Conservation (phyloP, 2,329 filamentous ascomycete species). For the Penicillium sp. region DNA sequence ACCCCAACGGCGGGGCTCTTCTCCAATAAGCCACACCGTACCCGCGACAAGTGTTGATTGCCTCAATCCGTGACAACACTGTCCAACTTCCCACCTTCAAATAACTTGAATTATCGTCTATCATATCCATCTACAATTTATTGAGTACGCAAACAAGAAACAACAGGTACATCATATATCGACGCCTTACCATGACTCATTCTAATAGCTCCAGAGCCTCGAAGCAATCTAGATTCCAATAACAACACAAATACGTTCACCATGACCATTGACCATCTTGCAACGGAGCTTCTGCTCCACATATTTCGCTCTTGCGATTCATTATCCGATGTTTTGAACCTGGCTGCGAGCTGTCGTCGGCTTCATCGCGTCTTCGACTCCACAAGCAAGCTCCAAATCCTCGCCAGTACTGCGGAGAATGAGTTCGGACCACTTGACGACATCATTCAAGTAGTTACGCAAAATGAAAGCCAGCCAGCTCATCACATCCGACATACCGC, state of each 20-base stretch:
- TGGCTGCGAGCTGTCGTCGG: slow-evolving; percentile 57
- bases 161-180: neutral
- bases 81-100: neutral
- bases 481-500: slow-evolving; percentile 56
- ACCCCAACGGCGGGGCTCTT: slow-evolving; percentile 36
- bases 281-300: slow-evolving; percentile 60
- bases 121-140: neutral
- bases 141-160: neutral
- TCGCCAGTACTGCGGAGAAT: slow-evolving; percentile 54
- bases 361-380: slow-evolving; percentile 55
- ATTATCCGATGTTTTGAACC: slow-evolving; percentile 55
- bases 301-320: slow-evolving; percentile 56
- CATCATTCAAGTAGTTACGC: slow-evolving; percentile 60
- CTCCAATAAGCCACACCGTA: slow-evolving; percentile 24
- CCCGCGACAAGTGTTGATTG: slow-evolving; percentile 21
- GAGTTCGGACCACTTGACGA: slow-evolving; percentile 62
- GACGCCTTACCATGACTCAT: neutral
- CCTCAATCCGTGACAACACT: slow-evolving; percentile 16
- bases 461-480: slow-evolving; percentile 60
- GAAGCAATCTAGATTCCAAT: neutral
- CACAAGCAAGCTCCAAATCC: slow-evolving; percentile 56
- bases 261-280: slow-evolving; percentile 58
- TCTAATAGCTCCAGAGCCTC: neutral
- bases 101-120: neutral
- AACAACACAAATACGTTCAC: slow-evolving; percentile 5